Base-by-base conservation (phyloP, 768 basidiomycete genomes). In the Sarcomyxa edulis region DNA sequence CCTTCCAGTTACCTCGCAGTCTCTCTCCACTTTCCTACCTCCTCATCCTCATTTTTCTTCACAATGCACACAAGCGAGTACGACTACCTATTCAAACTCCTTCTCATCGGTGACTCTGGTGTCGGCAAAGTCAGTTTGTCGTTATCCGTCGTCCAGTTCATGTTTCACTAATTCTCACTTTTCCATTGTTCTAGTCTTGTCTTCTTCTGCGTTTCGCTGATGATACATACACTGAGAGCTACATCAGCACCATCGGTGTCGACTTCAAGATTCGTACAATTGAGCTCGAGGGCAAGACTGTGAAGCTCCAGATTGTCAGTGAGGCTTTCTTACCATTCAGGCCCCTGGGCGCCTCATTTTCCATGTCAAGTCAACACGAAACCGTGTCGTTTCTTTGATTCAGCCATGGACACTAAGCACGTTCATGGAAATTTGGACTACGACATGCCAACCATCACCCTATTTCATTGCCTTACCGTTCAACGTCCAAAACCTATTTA, bases 261-360 rank as follows among this genome's bases (percentile, higher is more conserved):
- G 93, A 96, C 71, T 96, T 96, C 71, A 95, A 94, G 84, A 97
- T 98, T 68, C 80, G 95, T 44, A 98, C 95, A 24, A 97, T 98
- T 65, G 95, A 98, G 61, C 74, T 98, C 39, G 95, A 98, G 56
- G 95, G 95, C 43, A 96, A 96, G 83, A 90, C 89, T 1, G 90
- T 97, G 62, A 98, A 97, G 65, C 76, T 98, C 43, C 95, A 98
- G 68, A 98, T 98, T 65, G 94, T 96, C 54, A 65, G 94, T 69
- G 29, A 20, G 14, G 40, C 47, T 32, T 39, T 35, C 35, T 48
- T 48, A 43, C 27, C 32, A 32, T 23, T n/a, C 24, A 27, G 23
- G 25, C 21, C 15, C 14, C 27, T 5, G 21, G 27, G 23, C n/a
- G n/a, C 37, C 31, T 40, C 24, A 40, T 23, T 15, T 28, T 27